phyloP scores from a whole-genome alignment of 768 basidiomycete genomes.

The Tricholoma terreum region DNA sequence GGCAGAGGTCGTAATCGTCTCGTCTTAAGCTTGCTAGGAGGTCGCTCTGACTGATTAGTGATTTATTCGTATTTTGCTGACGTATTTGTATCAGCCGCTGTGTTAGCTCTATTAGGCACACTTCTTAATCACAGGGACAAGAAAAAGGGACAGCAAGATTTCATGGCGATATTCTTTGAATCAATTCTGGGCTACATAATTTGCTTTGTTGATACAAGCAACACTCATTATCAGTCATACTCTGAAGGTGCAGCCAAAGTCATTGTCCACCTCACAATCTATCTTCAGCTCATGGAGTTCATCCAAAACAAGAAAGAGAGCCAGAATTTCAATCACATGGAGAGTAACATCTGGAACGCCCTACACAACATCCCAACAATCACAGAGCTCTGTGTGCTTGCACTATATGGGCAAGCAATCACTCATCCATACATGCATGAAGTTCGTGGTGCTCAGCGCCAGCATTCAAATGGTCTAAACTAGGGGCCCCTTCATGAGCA shows the following conservation, averaged over 20 bases:
- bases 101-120: no score
- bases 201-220: conserved; percentile 27
- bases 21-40: background rate
- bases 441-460: conserved; percentile 13
- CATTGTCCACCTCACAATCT: conserved; percentile 18
- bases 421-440: conserved; percentile 24
- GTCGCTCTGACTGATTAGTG: background rate
- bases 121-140: no score
- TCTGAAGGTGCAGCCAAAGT: conserved; percentile 24
- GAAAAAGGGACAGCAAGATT: no score
- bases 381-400: conserved; percentile 26
- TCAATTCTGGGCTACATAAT: conserved; percentile 9
- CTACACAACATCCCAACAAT: conserved; percentile 22
- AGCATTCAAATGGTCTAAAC: conserved; percentile 20
- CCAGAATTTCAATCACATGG: conserved; percentile 17
- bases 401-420: conserved; percentile 23
- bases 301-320: conserved; percentile 26
- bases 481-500: conserved; percentile 22
- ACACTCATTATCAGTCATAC: conserved; percentile 28
- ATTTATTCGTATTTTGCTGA: background rate
- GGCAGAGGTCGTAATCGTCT: no score
- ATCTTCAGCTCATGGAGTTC: conserved; percentile 21
- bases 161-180: no score
- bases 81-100: background rate
- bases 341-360: conserved; percentile 23